phyloP scores from a whole-genome alignment of 176 grass and related monocot species.

The bread wheat (Triticum aestivum) region DNA sequence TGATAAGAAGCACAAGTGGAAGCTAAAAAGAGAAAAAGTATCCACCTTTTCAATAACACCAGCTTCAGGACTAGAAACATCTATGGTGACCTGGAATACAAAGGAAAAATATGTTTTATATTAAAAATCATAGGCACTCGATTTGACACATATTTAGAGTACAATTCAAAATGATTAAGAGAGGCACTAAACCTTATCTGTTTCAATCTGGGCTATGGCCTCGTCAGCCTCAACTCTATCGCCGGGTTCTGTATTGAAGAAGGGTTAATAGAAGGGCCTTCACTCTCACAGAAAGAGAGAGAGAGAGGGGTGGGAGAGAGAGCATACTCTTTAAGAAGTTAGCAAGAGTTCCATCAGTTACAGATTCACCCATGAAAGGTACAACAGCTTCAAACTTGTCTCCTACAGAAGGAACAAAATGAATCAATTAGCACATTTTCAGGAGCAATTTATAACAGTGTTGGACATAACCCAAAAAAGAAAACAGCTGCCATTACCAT shows the following conservation, averaged over 20 bases:
- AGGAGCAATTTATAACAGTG: neutral
- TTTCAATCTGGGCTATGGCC: conserved; percentile 97
- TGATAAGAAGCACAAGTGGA: neutral
- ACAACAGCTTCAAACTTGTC: conserved; percentile 83
- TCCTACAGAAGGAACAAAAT: conserved; percentile 37
- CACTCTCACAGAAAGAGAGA: neutral
- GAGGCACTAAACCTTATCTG: conserved; percentile 61
- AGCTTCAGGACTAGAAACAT: conserved; percentile 80
- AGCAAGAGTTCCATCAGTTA: conserved; percentile 96
- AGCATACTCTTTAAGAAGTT: conserved; percentile 88
- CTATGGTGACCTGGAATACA: conserved; percentile 84
- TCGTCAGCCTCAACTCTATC: conserved; percentile 88
- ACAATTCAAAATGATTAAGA: neutral
- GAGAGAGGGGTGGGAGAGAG: neutral
- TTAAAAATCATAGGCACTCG: neutral
- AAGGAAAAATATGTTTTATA: neutral
- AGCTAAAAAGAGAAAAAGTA: conserved; percentile 1
- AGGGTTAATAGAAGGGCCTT: neutral
- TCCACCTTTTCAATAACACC: conserved; percentile 89
- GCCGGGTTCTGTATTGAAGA: conserved; percentile 68
- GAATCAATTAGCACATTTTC: conserved; percentile 11
- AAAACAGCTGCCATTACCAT: conserved; percentile 42
- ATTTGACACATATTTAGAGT: neutral
- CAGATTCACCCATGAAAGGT: conserved; percentile 99
- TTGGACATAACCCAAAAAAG: neutral